phyloP scores from a whole-genome alignment of 352 stramenopile species.

The Phytophthora fragariaefolia region DNA sequence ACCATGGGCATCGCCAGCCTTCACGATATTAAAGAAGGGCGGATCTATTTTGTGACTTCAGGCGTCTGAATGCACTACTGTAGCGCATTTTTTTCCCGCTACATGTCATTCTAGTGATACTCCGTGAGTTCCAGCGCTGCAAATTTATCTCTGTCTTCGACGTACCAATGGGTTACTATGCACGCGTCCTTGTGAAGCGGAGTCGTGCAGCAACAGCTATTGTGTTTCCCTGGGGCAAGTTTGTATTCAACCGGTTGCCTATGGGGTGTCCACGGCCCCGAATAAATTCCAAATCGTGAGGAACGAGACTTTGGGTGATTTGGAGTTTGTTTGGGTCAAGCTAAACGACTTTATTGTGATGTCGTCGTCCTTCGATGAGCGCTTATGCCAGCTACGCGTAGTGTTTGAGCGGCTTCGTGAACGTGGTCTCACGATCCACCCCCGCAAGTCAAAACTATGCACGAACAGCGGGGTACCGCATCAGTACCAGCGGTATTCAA shows the following conservation, averaged over 20 bases:
- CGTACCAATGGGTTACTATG: constrained; percentile 5
- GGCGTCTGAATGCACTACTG: not conserved
- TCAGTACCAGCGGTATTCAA: constrained; percentile 4
- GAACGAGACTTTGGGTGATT: constrained; percentile 1
- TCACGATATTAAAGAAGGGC: not conserved
- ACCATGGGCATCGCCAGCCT: constrained; percentile 1
- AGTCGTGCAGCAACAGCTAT: not conserved
- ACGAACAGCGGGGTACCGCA: constrained; percentile 2
- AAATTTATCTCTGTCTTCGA: constrained; percentile 6
- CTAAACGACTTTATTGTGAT: constrained; percentile 11
- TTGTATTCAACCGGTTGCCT: constrained; percentile 2
- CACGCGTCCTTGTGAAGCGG: not conserved
- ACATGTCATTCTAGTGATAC: not conserved
- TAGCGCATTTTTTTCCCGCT: constrained; percentile 1
- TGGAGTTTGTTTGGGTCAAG: not conserved
- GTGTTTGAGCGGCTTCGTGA: constrained; percentile 7
- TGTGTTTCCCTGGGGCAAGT: constrained; percentile 5
- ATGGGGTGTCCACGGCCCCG: constrained; percentile 1
- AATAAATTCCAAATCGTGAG: constrained; percentile 10
- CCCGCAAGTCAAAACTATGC: constrained; percentile 3
- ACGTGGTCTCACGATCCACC: constrained; percentile 4
- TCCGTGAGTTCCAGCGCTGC: constrained; percentile 1
- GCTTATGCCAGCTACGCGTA: not conserved
- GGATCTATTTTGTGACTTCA: constrained; percentile 1
- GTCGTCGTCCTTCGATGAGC: constrained; percentile 1